Base-by-base conservation (phyloP, 2,329 filamentous ascomycete genomes). In the Teratosphaeria nubilosa region DNA sequence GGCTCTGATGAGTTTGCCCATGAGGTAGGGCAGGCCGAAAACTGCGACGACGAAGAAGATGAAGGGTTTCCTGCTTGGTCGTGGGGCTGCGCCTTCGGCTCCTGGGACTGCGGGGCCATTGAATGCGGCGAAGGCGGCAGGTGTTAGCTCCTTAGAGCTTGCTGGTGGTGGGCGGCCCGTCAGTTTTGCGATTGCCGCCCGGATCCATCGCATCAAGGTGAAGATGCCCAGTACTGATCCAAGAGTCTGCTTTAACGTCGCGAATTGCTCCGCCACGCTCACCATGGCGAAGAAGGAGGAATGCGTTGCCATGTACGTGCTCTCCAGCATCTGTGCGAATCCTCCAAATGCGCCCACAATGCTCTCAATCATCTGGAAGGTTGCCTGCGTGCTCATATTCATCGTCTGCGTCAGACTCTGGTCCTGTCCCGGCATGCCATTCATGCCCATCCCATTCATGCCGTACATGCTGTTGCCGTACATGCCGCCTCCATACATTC, bases 211-310 rank as follows among this genome's bases (percentile, higher is more conserved):
- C 79, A 99, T 87, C 48, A 99, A 73, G 11, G 94, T 95, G 76
- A 96, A 99, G 70, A 99, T 96, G 48, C 94, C 94, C 45, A 99
- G 78, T 11, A 96, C 86, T 2, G 91, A 96, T 62, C 95, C 94
- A 14, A 99, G 83, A 0, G 92, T 96, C 71, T 95, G 91, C 64
- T 91, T 87, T 54, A 99, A 80, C 68, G 92, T 96, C 60, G 91
- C 88, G 67, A 99, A 95, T 73, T 99, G 94, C 73, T 99, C 95
- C 54, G 94, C 94, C 45, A 99, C 95, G 9, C 92, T 94, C 45
- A 99, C 89, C 91, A 99, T 97, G 57, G 94, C 94, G 69, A 97
- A 99, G 75, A 99, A 99, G 56, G 90, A 96, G 5, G 91, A 96
- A 75, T 99, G 94, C 0, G 94, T 99, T 31, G 95, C 94, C 95